A percentile compares a stretch with the other conserved stretches of the same genome.
Conservation (phyloP, 345 rosid genomes). For the Gossypium ekmanianum region DNA sequence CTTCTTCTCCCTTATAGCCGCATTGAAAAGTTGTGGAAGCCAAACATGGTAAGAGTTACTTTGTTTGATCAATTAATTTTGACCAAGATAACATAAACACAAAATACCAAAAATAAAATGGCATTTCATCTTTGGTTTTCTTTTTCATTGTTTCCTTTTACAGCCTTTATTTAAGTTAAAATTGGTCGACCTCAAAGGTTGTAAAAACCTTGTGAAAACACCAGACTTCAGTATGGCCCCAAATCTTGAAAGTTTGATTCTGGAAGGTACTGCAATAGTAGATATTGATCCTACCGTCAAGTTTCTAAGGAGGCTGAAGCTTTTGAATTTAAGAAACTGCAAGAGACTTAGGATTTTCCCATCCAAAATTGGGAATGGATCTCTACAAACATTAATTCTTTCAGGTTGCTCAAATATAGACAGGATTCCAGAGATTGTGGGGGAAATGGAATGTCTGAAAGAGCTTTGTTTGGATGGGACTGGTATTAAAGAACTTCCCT, state of each 20-base stretch:
- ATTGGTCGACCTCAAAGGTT: slow-evolving; percentile 21
- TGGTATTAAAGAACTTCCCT: slow-evolving; percentile 18
- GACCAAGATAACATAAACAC: too few relatives aligned
- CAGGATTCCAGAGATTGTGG: too few relatives aligned
- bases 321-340: too few relatives aligned
- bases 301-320: slow-evolving; percentile 8
- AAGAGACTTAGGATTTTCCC: too few relatives aligned
- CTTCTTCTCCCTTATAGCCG: slow-evolving; percentile 26
- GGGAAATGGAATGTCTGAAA: too few relatives aligned
- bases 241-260: slow-evolving; percentile 22
- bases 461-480: too few relatives aligned
- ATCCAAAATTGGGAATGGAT: too few relatives aligned
- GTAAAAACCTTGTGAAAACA: slow-evolving; percentile 14
- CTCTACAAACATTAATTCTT: too few relatives aligned
- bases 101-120: background rate
- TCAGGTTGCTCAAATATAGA: too few relatives aligned
- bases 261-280: slow-evolving; percentile 19
- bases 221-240: slow-evolving; percentile 29
- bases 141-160: background rate
- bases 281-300: slow-evolving; percentile 24
- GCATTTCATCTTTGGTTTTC: background rate
- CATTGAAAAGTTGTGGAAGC: slow-evolving; percentile 32
- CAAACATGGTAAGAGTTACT: slow-evolving; percentile 10
- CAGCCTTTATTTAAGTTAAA: slow-evolving; percentile 16
- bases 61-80: background rate